Evolutionary conservation across 1,284 basidiomycete species (phyloP).

Genomic region (Microbotryum violaceum): DNA sequence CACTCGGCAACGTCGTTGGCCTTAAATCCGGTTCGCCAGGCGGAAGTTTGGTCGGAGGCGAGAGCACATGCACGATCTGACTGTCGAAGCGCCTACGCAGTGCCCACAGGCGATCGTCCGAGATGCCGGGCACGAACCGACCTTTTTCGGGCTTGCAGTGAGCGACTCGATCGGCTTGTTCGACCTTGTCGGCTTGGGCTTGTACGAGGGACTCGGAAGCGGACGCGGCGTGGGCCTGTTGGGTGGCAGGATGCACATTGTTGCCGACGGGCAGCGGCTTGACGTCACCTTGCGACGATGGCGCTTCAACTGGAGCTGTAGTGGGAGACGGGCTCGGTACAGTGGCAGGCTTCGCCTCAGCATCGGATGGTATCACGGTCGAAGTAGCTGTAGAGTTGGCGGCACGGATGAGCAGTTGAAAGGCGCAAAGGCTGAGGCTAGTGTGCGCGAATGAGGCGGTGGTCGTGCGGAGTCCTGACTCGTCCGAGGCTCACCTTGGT

Average conservation of each 20-base stretch:
- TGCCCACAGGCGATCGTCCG: constrained; percentile 44
- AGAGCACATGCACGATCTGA: constrained; percentile 44
- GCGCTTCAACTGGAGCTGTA: not conserved
- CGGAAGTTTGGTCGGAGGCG: constrained; percentile 38
- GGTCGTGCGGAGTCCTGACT: too few relatives aligned
- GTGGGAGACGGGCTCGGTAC: not conserved
- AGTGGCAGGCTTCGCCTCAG: too few relatives aligned
- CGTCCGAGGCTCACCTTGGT: too few relatives aligned
- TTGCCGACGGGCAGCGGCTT: constrained; percentile 39
- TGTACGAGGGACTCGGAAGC: constrained; percentile 38
- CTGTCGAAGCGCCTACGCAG: constrained; percentile 44
- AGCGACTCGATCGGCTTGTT: constrained; percentile 40
- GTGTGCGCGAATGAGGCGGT: too few relatives aligned
- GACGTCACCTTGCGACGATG: not conserved
- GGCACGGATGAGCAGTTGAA: too few relatives aligned
- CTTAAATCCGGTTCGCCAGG: constrained; percentile 43
- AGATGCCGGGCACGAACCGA: constrained; percentile 42
- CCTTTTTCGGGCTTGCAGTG: constrained; percentile 39
- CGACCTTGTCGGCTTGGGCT: constrained; percentile 43
- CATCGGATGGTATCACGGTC: too few relatives aligned
- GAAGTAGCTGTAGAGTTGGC: too few relatives aligned
- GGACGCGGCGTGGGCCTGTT: constrained; percentile 36
- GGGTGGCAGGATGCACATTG: constrained; percentile 38
- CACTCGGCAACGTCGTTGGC: constrained; percentile 40
- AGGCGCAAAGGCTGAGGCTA: too few relatives aligned